Base-by-base conservation (phyloP, 805 yeast genomes). In the Monosporozyma yasuniensis region DNA sequence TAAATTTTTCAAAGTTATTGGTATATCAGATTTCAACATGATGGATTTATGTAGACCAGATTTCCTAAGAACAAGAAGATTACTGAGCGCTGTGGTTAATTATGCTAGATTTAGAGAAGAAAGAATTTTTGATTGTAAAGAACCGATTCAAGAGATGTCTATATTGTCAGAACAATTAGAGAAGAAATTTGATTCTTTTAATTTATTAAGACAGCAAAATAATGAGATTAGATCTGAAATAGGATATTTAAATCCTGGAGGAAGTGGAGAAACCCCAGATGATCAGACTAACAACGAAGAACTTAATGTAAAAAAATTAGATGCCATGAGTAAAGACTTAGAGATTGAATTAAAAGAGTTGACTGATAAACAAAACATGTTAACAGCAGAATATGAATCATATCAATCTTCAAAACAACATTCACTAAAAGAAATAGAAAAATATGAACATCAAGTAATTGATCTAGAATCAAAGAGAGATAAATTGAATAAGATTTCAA, bases 81-180 rank as follows among this genome's bases (percentile, higher is more conserved):
- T 87, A 19, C 65, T 88, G 25, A 87, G 95, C 61, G 93, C 93
- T 0, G 80, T 88, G 46, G 84, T 88, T 21, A 89, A 89, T 63
- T 89, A 79, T 72, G 95, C 95, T 1, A 70, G 91, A 50, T 88
- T 85, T 60, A 75, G 95, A 56, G 95, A 87, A 57, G 87, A 82
- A 55, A 81, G 85, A 52, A 76, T 82, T 63, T 74, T 72, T 22
- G 89, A 84, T 56, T 81, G 85, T 59, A 87, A 82, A 53, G 77
- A 76, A 23, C 69, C 84, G 23, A 78, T 83, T 27, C 68, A 73
- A 6, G 70, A 73, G 43, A 77, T 81, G 52, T 84, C 81, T 47
- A 61, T 70, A 10, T 67, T 76, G 46, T 65, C 79, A 18, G 75
- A 73, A 25, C 69, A 73, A 47, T 70, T 73, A 44, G 72, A 74